Percentiles rank a stretch among this genome's conserved stretches.
Evolutionary conservation across 2,329 filamentous ascomycete genomes (phyloP).

Genomic region (Aureobasidium namibiae): DNA sequence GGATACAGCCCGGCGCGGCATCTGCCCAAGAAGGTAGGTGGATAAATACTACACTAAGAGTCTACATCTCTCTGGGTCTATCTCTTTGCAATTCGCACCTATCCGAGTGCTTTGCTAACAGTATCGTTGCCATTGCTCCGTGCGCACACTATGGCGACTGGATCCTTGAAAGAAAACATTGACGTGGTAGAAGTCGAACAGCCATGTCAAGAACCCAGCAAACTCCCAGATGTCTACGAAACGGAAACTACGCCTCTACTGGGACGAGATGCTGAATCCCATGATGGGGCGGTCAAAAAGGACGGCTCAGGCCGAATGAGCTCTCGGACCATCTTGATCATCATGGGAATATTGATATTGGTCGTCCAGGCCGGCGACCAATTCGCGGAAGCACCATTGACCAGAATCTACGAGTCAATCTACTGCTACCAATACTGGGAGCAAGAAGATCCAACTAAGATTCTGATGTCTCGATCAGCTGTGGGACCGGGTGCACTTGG

Average conservation of each 20-base stretch:
- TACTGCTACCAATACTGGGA: constrained; percentile 45
- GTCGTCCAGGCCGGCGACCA: constrained; percentile 37
- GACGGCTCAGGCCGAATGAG: not conserved
- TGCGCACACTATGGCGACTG: not conserved
- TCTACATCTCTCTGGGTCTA: not conserved
- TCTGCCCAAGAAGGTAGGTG: not conserved
- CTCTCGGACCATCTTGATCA: constrained; percentile 16
- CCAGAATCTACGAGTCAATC: constrained; percentile 46
- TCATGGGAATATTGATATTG: constrained; percentile 33
- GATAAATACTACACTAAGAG: not conserved
- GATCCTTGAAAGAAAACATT: not conserved
- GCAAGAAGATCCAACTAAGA: constrained; percentile 27
- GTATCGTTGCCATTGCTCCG: not conserved
- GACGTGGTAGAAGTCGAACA: not conserved
- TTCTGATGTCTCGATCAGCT: constrained; percentile 19
- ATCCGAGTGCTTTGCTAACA: not conserved
- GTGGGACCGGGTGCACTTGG: constrained; percentile 25
- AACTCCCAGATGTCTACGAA: not conserved
- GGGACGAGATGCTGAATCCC: not conserved
- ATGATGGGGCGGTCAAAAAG: not conserved
- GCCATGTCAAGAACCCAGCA: not conserved
- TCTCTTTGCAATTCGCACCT: not conserved
- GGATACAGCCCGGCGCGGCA: not conserved
- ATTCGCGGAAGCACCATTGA: constrained; percentile 34
- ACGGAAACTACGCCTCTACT: not conserved